Evolutionary conservation across 2,329 filamentous ascomycete genomes (phyloP).

Genomic region (Pseudopithomyces chartarum): DNA sequence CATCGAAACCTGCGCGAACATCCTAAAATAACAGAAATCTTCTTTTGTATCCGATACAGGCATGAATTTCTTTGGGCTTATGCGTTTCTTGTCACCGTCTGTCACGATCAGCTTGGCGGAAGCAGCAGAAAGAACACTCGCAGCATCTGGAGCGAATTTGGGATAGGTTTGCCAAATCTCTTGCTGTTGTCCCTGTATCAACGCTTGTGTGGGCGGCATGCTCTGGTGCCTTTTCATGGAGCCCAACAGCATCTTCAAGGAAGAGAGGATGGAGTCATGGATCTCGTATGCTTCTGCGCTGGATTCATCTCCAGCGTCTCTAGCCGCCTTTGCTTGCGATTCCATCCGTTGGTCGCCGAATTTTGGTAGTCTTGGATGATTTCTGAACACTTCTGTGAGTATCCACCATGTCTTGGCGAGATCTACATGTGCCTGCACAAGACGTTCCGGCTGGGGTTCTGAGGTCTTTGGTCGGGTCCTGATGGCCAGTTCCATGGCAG

Average conservation of each 20-base stretch:
- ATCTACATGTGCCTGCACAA: conserved; percentile 81
- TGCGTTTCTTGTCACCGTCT: conserved; percentile 47
- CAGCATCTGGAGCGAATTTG: conserved; percentile 71
- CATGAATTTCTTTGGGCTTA: conserved; percentile 67
- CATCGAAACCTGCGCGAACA: conserved; percentile 74
- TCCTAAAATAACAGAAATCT: conserved; percentile 78
- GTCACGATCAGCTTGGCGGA: conserved; percentile 53
- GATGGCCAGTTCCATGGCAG: conserved; percentile 73
- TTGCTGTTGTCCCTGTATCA: conserved; percentile 80
- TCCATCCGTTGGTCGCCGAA: conserved; percentile 32
- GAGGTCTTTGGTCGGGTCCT: conserved; percentile 64
- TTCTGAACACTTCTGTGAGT: conserved; percentile 48
- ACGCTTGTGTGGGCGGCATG: conserved; percentile 65
- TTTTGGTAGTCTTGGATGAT: conserved; percentile 35
- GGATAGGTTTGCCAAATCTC: conserved; percentile 84
- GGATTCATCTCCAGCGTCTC: conserved; percentile 50
- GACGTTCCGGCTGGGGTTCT: conserved; percentile 55
- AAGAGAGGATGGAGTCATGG: conserved; percentile 63
- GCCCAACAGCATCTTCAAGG: conserved; percentile 73
- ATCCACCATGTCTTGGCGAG: conserved; percentile 88
- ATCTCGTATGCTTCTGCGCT: conserved; percentile 54
- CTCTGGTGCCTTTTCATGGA: conserved; percentile 87
- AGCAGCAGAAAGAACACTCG: conserved; percentile 68
- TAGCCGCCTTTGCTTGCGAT: conserved; percentile 20
- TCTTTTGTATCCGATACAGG: conserved; percentile 76